These are phyloP conservation scores for Periconia sp. DNA, from an alignment of 2,329 filamentous ascomycete genomes.

Conservation along the genomic window DNA sequence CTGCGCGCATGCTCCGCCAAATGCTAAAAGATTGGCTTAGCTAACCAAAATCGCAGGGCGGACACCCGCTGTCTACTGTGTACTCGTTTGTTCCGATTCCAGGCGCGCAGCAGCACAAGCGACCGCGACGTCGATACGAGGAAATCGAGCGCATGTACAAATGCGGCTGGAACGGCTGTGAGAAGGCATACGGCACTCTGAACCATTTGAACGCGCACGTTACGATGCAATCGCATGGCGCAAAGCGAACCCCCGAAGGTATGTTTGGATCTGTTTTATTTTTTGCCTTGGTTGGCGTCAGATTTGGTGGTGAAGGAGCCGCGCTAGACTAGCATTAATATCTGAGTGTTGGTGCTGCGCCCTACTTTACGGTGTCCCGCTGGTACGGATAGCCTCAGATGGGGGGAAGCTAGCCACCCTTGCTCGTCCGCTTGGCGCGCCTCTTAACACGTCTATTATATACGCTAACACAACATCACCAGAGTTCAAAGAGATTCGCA, in stretches of 20 bases:
- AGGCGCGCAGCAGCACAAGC: conserved; percentile 95
- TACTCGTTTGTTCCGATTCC: conserved; percentile 98
- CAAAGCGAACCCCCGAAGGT: conserved; percentile 97
- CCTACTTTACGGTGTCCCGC: conserved; percentile 61
- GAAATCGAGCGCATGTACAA: conserved; percentile 99
- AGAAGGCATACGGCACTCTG: conserved; percentile 96
- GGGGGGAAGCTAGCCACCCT: conserved; percentile 54
- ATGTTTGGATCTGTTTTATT: conserved; percentile 49
- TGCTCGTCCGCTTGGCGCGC: conserved; percentile 45
- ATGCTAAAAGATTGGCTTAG: not conserved
- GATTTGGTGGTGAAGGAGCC: conserved; percentile 31
- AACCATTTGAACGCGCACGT: conserved; percentile 98
- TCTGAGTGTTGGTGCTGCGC: conserved; percentile 53
- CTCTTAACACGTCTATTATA: conserved; percentile 30
- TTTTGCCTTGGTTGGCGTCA: conserved; percentile 11
- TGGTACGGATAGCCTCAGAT: conserved; percentile 52
- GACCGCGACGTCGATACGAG: conserved; percentile 90
- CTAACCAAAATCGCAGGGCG: conserved; percentile 44
- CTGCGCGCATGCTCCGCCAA: too few species aligned
- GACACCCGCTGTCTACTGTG: conserved; percentile 72
- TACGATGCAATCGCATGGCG: conserved; percentile 96
- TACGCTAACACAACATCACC: conserved; percentile 45
- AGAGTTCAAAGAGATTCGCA: conserved; percentile 99
- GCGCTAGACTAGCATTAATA: conserved; percentile 41
- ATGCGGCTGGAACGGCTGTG: conserved; percentile 97